These are phyloP conservation scores for Colletotrichum agaves DNA, from an alignment of 2,329 filamentous ascomycete species.

Conservation along the genomic window DNA sequence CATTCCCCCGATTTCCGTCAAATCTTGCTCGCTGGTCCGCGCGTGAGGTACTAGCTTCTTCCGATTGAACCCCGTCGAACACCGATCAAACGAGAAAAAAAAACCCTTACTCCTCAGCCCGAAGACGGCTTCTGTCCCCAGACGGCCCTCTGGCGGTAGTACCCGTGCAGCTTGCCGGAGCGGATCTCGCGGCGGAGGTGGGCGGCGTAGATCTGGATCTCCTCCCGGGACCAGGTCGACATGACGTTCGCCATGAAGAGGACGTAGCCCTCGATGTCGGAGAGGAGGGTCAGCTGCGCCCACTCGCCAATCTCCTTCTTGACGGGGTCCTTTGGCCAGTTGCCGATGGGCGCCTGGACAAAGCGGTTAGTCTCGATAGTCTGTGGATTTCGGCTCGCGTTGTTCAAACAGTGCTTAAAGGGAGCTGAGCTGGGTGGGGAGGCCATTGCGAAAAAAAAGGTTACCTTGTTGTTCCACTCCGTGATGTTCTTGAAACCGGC, in stretches of 20 bases:
- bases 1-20: too few species aligned
- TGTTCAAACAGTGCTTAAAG: too few species aligned
- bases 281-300: conserved; percentile 44
- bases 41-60: too few species aligned
- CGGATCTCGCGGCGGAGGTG: conserved; percentile 48
- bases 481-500: conserved; percentile 43
- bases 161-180: conserved; percentile 43
- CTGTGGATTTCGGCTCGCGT: too few species aligned
- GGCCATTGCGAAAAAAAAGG: too few species aligned
- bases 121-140: conserved; percentile 44
- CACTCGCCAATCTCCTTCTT: conserved; percentile 51
- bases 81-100: too few species aligned
- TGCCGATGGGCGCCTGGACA: conserved; percentile 45
- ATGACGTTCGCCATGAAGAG: conserved; percentile 50
- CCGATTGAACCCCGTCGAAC: too few species aligned
- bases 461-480: conserved; percentile 39
- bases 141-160: conserved; percentile 45
- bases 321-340: conserved; percentile 53
- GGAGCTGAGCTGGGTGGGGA: too few species aligned
- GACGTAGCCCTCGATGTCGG: conserved; percentile 47
- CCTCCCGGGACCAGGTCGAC: conserved; percentile 47
- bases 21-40: too few species aligned
- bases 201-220: conserved; percentile 48
- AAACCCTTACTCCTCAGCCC: not conserved
- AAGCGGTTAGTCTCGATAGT: too few species aligned